These are phyloP conservation scores for Rhizopus sp. DNA, from an alignment of 371 early-diverging fungal species.

Conservation along the genomic window DNA sequence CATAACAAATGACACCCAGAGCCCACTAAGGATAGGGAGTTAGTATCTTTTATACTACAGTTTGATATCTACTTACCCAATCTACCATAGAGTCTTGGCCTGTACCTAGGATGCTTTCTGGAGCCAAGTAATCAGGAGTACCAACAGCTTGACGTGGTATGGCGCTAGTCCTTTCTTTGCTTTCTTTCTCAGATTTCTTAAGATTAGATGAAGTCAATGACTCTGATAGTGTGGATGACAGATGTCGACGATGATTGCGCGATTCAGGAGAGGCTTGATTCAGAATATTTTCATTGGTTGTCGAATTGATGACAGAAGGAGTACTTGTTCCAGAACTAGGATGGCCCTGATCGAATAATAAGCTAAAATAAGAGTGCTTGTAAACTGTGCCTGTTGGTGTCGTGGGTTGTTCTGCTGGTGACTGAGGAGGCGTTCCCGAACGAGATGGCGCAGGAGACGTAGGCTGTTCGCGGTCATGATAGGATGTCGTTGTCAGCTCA, in stretches of 20 bases:
- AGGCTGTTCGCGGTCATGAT: slow-evolving; percentile 30
- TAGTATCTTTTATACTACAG: neutral
- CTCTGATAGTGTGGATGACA: slow-evolving; percentile 25
- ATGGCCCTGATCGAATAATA: slow-evolving; percentile 33
- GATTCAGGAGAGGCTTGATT: slow-evolving; percentile 24
- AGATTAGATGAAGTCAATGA: slow-evolving; percentile 11
- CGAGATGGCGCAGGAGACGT: slow-evolving; percentile 48
- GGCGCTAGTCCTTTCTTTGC: slow-evolving; percentile 1
- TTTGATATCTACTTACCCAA: slow-evolving; percentile 64
- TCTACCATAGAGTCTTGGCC: slow-evolving; percentile 88
- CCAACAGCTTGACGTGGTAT: slow-evolving; percentile 64
- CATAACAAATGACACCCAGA: slow-evolving; percentile 87
- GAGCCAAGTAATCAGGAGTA: slow-evolving; percentile 97
- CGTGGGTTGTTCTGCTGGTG: slow-evolving; percentile 12
- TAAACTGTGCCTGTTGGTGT: slow-evolving; percentile 25
- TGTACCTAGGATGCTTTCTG: slow-evolving; percentile 89
- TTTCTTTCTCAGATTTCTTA: slow-evolving; percentile 6
- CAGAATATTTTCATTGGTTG: slow-evolving; percentile 3
- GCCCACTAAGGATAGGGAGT: slow-evolving; percentile 70
- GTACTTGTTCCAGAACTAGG: slow-evolving; percentile 17
- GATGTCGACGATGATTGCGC: slow-evolving; percentile 27
- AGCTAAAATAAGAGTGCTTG: slow-evolving; percentile 39
- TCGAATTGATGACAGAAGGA: slow-evolving; percentile 13
- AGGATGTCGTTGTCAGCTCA: slow-evolving; percentile 37
- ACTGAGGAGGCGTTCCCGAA: slow-evolving; percentile 45